phyloP scores from a whole-genome alignment of 2,329 filamentous ascomycete species.

The Fusarium guadeloupense region DNA sequence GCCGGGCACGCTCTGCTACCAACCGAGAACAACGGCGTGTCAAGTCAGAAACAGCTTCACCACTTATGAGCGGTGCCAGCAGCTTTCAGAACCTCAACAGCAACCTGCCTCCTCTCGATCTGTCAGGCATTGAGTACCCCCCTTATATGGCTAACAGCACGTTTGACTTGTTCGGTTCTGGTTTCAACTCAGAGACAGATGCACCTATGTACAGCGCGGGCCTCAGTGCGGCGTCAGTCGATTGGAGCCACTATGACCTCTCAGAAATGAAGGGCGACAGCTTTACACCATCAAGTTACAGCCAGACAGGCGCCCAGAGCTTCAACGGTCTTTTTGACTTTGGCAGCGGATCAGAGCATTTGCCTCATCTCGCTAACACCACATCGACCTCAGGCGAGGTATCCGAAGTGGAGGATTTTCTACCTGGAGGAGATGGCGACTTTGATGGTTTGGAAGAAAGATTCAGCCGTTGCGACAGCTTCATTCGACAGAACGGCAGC shows the following conservation, averaged over 20 bases:
- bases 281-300: conserved; percentile 64
- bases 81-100: conserved; percentile 63
- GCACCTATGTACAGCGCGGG: conserved; percentile 70
- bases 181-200: conserved; percentile 61
- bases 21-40: conserved; percentile 61
- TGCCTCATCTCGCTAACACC: conserved; percentile 63
- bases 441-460: conserved; percentile 55
- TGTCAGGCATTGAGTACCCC: conserved; percentile 64
- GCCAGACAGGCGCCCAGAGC: conserved; percentile 61
- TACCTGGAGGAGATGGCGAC: conserved; percentile 58
- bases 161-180: conserved; percentile 63
- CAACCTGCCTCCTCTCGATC: conserved; percentile 65
- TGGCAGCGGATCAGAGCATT: conserved; percentile 61
- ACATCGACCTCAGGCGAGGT: conserved; percentile 73
- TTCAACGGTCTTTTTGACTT: conserved; percentile 64
- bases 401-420: conserved; percentile 71
- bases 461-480: conserved; percentile 53
- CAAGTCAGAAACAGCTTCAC: conserved; percentile 70
- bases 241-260: conserved; percentile 59
- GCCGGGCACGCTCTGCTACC: conserved; percentile 49
- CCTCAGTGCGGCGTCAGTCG: conserved; percentile 62
- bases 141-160: conserved; percentile 57
- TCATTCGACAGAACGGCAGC: conserved; percentile 57
- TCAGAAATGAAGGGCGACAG: conserved; percentile 56
- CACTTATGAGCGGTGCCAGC: conserved; percentile 59